Base-by-base conservation (phyloP, 106 monocot species). In the Dioscorea alata region DNA sequence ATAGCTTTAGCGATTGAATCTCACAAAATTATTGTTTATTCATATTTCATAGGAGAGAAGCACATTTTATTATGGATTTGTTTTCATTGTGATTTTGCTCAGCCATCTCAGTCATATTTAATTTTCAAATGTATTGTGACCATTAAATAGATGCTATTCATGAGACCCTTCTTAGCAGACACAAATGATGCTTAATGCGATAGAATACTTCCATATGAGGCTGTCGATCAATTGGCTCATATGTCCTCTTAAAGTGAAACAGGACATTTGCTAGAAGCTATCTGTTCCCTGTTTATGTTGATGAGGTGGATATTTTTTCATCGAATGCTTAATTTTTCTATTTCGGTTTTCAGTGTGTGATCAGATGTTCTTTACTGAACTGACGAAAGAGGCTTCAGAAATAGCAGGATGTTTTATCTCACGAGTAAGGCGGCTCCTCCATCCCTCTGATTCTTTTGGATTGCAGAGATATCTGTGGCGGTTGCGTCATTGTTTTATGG, bases 381-480 rank as follows among this genome's bases (percentile, higher is more conserved):
- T 91, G 32, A 77, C 81, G 34, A 91, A 76, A 62, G 90, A 86
- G 79, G 90, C 91, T 69, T 85, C 80, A 63, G 87, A 85, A 49
- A 80, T 92, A 80, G 80, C 78, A 16, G 85, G 87, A 57, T 92
- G 69, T 80, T 92, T 92, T 60, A 79, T 69, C 42, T 79, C 85
- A 58, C 82, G 80, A 82, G 87, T 76, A 23, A 72, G 75, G 54
- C 87, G 68, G 12, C 79, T 88, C 50, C 67, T 82, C 57, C 66
- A 75, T 73, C 74, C 76, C 33, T 81, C 82, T 75, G 68, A 67
- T 71, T 70, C 82, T 63, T 56, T 67, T 35, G 79, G 84, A n/a
- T 13, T 85, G 15, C 76, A 67, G 6, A 67, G 82, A 56, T 87
- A 70, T 60, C 56, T 85, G 59, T 68, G 82, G 73, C 80, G 82